Evolutionary conservation across 192 early-diverging fungal genomes (phyloP).

Genomic region (Physocladia obscura): DNA sequence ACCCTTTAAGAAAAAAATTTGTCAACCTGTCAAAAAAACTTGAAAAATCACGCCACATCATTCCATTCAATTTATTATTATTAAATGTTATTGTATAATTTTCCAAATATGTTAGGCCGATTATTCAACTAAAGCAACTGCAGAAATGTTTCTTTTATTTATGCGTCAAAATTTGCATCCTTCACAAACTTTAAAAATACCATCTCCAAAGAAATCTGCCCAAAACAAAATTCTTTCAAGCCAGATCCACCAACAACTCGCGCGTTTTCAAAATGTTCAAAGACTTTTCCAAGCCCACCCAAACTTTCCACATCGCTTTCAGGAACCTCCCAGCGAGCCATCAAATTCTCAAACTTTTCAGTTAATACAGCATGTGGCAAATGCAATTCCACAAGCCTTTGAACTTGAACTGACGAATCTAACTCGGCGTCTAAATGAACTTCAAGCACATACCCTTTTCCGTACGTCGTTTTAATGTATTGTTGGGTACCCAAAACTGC

Average conservation of each 20-base stretch:
- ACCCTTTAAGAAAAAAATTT: no score
- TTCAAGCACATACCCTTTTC: conserved; percentile 19
- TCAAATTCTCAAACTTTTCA: conserved; percentile 9
- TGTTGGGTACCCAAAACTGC: conserved; percentile 16
- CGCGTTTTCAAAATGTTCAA: conserved; percentile 44
- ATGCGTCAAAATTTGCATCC: conserved; percentile 38
- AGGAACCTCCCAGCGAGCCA: conserved; percentile 20
- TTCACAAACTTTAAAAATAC: conserved; percentile 67
- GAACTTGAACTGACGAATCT: neutral
- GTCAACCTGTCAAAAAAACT: no score
- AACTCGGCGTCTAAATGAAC: neutral
- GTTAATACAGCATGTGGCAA: conserved; percentile 24
- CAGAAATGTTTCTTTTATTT: no score
- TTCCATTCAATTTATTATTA: no score
- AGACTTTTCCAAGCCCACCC: conserved; percentile 42
- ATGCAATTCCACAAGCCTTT: neutral
- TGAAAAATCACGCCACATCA: no score
- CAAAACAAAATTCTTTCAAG: conserved; percentile 57
- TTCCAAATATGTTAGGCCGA: no score
- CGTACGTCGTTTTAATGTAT: conserved; percentile 28
- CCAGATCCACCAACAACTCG: conserved; percentile 18
- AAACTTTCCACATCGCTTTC: neutral
- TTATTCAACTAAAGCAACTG: no score
- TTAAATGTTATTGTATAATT: no score
- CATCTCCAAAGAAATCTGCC: conserved; percentile 60